A percentile compares a stretch with the other conserved stretches of the same genome.
Conservation (phyloP, 345 rosid species). For the Salix caprea region DNA sequence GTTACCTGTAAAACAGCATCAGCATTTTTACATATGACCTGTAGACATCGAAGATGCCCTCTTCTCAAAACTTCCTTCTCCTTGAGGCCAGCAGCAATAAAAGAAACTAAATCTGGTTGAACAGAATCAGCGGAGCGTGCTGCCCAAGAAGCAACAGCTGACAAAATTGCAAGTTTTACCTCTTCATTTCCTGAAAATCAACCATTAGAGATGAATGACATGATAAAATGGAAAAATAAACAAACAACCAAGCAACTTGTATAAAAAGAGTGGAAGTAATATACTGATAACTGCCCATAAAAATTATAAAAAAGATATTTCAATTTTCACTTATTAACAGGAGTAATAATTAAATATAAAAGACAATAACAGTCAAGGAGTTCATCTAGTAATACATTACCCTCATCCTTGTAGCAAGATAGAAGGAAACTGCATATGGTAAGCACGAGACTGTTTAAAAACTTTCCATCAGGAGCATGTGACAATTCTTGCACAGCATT, state of each 20-base stretch:
- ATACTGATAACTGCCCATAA: neutral
- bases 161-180: conserved; percentile 70
- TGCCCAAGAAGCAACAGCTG: conserved; percentile 73
- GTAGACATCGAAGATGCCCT: conserved; percentile 82
- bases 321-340: neutral
- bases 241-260: neutral
- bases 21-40: conserved; percentile 55
- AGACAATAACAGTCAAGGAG: neutral
- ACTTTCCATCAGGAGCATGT: conserved; percentile 79
- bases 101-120: conserved; percentile 65
- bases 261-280: neutral
- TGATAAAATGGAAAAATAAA: neutral
- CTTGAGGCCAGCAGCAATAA: conserved; percentile 75
- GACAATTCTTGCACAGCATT: conserved; percentile 75
- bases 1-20: conserved; percentile 67
- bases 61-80: conserved; percentile 89
- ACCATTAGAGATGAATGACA: neutral
- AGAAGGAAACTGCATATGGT: conserved; percentile 59
- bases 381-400: conserved; percentile 28
- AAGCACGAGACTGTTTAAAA: conserved; percentile 52
- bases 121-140: conserved; percentile 58
- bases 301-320: too few relatives aligned
- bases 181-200: conserved; percentile 77
- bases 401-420: conserved; percentile 77
- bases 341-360: neutral